Base-by-base conservation (phyloP, 306 rosid genomes). In the Vachellia pachyceras region DNA sequence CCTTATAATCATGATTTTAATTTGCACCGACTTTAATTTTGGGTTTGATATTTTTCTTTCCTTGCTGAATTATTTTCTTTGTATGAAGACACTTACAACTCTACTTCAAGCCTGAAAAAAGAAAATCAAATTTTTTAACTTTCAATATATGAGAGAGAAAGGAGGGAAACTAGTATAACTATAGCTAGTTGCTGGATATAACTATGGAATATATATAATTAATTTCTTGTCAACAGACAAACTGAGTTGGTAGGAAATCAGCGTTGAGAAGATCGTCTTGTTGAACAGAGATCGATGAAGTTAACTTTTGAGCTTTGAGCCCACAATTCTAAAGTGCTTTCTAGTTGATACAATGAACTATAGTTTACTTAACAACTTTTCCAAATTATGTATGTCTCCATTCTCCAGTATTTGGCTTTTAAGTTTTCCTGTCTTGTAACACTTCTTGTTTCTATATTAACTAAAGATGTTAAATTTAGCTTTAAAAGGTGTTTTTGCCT, bases 201-300 rank as follows among this genome's bases (percentile, higher is more conserved):
- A 12, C 14, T 20, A 6, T 35, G 11, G 44, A 63, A 64, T 14
- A 40, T 45, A 45, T 12, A 12, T 44, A 10, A 46, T 70, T 70
- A 40, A 22, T 44, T 13, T 6, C 5, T 54, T 45, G 75, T 70
- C 46, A 44, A 11, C 20, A 22, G 54, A 42, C 37, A 69, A n/a
- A 14, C 52, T 44, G 39, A 25, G 57, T 70, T 44, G 40, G 57
- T 70, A 44, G 44, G 17, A 7, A 67, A 67, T 67, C 75, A 23
- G 40, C 40, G 15, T 70, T 44, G 45, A 14, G 52, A 70, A 45
- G 75, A 70, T 70, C 14, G 29, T 55, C n/a, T 41, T 20, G 73
- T 69, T 69, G n/a, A 23, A 69, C 10, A 44, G 18, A 22, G 49
- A 44, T 55, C 4, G 5, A 54, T 55, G 3, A 69, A 23, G 52